These are phyloP conservation scores for Fonsecaea monophora DNA, from an alignment of 2,329 filamentous ascomycete genomes.

Conservation along the genomic window DNA sequence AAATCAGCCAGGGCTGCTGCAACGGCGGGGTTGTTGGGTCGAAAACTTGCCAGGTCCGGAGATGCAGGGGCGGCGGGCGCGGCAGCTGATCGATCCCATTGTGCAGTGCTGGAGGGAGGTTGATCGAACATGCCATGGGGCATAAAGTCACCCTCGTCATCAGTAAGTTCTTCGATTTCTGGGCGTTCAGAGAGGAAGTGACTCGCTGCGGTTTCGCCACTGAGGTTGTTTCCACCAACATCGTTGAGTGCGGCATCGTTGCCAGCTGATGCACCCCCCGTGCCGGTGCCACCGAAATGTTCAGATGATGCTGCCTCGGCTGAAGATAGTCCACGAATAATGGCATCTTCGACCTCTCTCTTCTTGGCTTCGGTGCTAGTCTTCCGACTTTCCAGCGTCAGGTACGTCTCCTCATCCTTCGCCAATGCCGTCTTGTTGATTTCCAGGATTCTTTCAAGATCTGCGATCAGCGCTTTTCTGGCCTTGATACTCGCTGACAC, in stretches of 20 bases:
- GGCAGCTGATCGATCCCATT: neutral
- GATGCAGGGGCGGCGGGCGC: neutral
- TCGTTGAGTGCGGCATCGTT: slow-evolving; percentile 49
- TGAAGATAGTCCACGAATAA: slow-evolving; percentile 80
- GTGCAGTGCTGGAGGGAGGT: neutral
- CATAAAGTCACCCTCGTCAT: slow-evolving; percentile 30
- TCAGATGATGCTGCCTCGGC: slow-evolving; percentile 58
- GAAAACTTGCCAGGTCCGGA: neutral
- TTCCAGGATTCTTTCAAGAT: slow-evolving; percentile 81
- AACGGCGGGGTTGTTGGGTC: slow-evolving; percentile 35
- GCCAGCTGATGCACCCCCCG: slow-evolving; percentile 21
- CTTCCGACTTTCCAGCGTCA: slow-evolving; percentile 70
- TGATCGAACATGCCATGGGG: slow-evolving; percentile 14
- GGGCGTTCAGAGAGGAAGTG: slow-evolving; percentile 29
- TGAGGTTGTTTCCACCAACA: slow-evolving; percentile 13
- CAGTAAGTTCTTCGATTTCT: slow-evolving; percentile 40
- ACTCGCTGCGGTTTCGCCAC: slow-evolving; percentile 13
- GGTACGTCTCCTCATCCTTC: slow-evolving; percentile 71
- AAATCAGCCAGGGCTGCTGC: slow-evolving; percentile 37
- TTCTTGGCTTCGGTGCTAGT: slow-evolving; percentile 79
- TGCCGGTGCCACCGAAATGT: slow-evolving; percentile 46
- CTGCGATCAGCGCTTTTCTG: slow-evolving; percentile 75
- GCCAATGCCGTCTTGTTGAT: slow-evolving; percentile 73
- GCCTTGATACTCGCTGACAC: slow-evolving; percentile 90
- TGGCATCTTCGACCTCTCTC: slow-evolving; percentile 85